phyloP scores from a whole-genome alignment of 2,329 filamentous ascomycete species.

The Exserohilum rostratum region DNA sequence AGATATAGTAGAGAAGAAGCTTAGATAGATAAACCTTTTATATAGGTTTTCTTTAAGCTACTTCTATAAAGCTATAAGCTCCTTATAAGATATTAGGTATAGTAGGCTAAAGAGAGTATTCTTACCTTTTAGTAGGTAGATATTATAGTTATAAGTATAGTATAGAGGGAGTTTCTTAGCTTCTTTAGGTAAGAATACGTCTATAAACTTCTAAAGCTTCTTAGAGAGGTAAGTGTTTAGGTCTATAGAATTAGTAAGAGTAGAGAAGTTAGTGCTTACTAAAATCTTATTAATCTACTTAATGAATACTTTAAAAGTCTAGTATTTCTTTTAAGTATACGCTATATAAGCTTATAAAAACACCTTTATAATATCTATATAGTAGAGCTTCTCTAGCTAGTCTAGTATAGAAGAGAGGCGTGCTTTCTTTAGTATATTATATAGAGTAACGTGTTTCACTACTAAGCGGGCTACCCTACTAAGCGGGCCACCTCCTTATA shows the following conservation, averaged over 20 bases:
- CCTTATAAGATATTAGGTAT: neutral
- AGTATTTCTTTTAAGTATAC: neutral
- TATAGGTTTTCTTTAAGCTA: neutral
- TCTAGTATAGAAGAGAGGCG: neutral
- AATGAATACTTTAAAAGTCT: neutral
- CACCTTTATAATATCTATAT: neutral
- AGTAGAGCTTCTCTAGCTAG: neutral
- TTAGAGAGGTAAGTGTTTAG: neutral
- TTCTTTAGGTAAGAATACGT: conserved; percentile 1
- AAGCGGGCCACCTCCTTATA: too few relatives aligned
- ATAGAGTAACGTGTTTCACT: too few relatives aligned
- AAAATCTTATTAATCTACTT: neutral
- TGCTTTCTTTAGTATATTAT: neutral
- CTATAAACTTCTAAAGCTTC: neutral
- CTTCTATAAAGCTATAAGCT: neutral
- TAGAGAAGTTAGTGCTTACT: neutral
- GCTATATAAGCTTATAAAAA: neutral
- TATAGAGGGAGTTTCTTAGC: neutral
- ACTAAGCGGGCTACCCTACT: too few relatives aligned
- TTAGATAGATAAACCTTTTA: neutral
- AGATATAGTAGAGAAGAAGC: neutral
- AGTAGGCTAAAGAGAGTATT: neutral
- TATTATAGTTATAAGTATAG: neutral
- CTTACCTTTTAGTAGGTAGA: neutral
- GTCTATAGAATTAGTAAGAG: neutral